These are phyloP conservation scores for Plasmodium ovale DNA, from an alignment of 169 alveolate genomes.

Conservation along the genomic window DNA sequence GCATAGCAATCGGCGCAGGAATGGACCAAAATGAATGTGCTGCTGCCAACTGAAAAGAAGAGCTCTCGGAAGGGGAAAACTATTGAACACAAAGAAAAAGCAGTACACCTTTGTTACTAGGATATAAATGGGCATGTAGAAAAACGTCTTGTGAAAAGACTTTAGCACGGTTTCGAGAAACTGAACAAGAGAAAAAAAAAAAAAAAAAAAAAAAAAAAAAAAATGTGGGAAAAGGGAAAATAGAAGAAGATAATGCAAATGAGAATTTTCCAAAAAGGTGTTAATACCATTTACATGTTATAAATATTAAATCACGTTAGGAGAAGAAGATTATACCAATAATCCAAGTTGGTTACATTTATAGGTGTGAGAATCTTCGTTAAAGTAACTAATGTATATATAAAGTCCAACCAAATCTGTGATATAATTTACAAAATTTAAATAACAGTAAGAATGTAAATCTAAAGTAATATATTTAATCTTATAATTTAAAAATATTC, in stretches of 20 bases:
- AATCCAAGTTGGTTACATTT: conserved; percentile 44
- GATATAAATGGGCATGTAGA: conserved; percentile 71
- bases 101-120: conserved; percentile 66
- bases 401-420: conserved; percentile 70
- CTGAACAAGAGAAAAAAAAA: conserved; percentile 21
- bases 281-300: no score
- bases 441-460: conserved; percentile 49
- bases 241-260: no score
- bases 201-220: conserved; percentile 2
- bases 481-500: conserved; percentile 76
- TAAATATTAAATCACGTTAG: no score
- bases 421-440: conserved; percentile 39
- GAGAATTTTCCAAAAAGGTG: no score
- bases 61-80: background rate
- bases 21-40: background rate
- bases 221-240: no score
- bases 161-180: conserved; percentile 66
- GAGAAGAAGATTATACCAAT: conserved; percentile 39
- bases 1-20: no score
- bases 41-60: no score
- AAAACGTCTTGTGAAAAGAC: conserved; percentile 70
- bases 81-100: background rate
- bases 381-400: conserved; percentile 61
- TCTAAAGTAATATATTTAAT: conserved; percentile 52
- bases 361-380: conserved; percentile 54